Base-by-base conservation (phyloP, 2,329 filamentous ascomycete species). In the Aspergillus flavus region DNA sequence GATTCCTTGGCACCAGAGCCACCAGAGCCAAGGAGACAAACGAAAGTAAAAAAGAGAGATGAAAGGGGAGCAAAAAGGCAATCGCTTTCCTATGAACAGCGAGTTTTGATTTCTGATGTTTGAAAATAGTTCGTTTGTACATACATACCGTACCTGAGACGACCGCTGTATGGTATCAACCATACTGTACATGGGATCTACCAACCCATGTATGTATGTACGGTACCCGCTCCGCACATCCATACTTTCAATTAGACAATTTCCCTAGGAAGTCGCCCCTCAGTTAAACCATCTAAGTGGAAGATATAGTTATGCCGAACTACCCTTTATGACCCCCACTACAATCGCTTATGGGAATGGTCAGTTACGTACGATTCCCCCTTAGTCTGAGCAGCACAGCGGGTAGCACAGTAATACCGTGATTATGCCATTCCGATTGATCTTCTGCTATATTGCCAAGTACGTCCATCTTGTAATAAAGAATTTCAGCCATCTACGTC, bases 251-350 rank as follows among this genome's bases (percentile, higher is more conserved):
- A 26, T 32, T 23, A 50, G 57, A 36, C 28, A 39, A 36, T 53
- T 59, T 53, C 21, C 46, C 34, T 59, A n/a, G 48, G 48, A 52
- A 52, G 32, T 21, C 57, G 57, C 57, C 57, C 57, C 57, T 59
- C 46, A 34, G 21, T 23, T 19, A 30, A 9, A 28, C 45, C 11
- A 48, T 23, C 43, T 46, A 11, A 46, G 23, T 16, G 48, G 46
- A 30, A 34, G 28, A 52, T 52, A 34, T 19, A 52, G 26, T 52
- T 52, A 52, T 60, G 58, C 58, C 61, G 39, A 57, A 59, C 36
- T 53, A 59, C 46, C 61, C 61, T 58, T 55, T 21, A 34, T 56
- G 36, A 46, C 43, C 61, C 61, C 61, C 61, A 62, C 61, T 55
- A 50, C 43, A 57, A 53, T 62, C 57, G 28, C 26, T 19, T 52